Evolutionary conservation across 1,139 yeast genomes (phyloP), one percentile per base, ranked within the genome.

Genomic region (Arxiozyma telluris): DNA sequence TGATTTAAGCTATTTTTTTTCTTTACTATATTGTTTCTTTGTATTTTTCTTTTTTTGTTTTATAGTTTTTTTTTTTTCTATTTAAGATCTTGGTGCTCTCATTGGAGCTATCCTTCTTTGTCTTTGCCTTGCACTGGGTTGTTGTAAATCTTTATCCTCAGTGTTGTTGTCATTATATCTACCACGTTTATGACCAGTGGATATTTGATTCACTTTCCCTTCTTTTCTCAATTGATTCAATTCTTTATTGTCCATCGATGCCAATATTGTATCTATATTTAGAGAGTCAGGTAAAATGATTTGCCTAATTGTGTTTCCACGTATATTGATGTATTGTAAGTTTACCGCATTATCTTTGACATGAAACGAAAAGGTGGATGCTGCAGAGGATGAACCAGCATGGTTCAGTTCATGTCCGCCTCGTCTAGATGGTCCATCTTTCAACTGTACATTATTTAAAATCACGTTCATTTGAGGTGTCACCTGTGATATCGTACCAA

Each of bases 301-400:
- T 69, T 87, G 86, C 59, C 98, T 80, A 44, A 93, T 85, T 59
- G 88, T 94, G 70, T 84, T 93, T 1, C 98, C 98, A 62, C 98
- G 78, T 41, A 93, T 79, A 61, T 87, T 90, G 65, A 93, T 84
- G 66, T 80, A 88, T 62, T 88, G 95, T 59, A 91, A 74, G 18
- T 50, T 50, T 11, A 27, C 22, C 1, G 27, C 23, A 27, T 46
- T 43, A 34, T 22, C 30, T 12, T 34, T 44, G 17, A 39, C 38
- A 15, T 48, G 38, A 25, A 48, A 42, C 18, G 47, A 30, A n/a
- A 44, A 25, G 3, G 47, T 25, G 2, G 42, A 18, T 3, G 43
- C 23, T 20, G 41, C 34, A 9, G n/a, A 12, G 4, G 39, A 34
- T 12, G 39, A 15, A 12, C 39, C n/a, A 34, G n/a, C 4, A 34